Base-by-base conservation (phyloP, 1,139 yeast genomes). In the Sugiyamaella castrensis region DNA sequence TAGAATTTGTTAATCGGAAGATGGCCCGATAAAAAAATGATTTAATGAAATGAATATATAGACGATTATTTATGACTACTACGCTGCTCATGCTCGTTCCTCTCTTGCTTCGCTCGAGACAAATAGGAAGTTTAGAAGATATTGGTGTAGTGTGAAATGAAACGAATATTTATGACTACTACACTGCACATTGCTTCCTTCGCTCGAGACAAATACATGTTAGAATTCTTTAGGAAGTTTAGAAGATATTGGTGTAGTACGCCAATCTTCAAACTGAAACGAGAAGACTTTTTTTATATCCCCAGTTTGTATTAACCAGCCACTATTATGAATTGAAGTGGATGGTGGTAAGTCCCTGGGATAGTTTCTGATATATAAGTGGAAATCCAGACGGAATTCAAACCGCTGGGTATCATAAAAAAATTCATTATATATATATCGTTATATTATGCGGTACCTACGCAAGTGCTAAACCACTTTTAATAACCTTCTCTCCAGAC, bases 1-100 rank as follows among this genome's bases (percentile, higher is more conserved):
- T 88, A 9, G 96, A 88, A 50, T 91, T 80, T 67, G 95, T 95
- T 1, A 84, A 83, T 60, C 76, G 96, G 56, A 78, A 27, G 33
- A 29, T 12, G 13, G 37, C 37, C 3, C n/a, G 26, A 29, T 35
- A 16, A 36, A n/a, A 15, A 3, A 37, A 9, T 37, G 27, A 11
- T 37, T 28, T 13, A 38, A 9, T 31, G 24, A 31, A 38, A 9
- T 31, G 24, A 31, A 9, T 24, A n/a, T 13, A 32, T 31, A 30
- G n/a, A 13, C 40, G 9, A 37, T 37, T 26, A 27, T 16, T 26
- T 9, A 37, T 10, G 7, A 36, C 39, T 8, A n/a, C n/a, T n/a
- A n/a, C n/a, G n/a, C n/a, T n/a, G n/a, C n/a, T n/a, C n/a, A n/a
- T n/a, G n/a, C n/a, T n/a, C n/a, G n/a, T n/a, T n/a, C n/a, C n/a